A percentile compares a stretch with the other conserved stretches of the same genome.
These are phyloP conservation scores for Coriaria nepalensis DNA, from an alignment of 306 rosid genomes.

Conservation along the genomic window DNA sequence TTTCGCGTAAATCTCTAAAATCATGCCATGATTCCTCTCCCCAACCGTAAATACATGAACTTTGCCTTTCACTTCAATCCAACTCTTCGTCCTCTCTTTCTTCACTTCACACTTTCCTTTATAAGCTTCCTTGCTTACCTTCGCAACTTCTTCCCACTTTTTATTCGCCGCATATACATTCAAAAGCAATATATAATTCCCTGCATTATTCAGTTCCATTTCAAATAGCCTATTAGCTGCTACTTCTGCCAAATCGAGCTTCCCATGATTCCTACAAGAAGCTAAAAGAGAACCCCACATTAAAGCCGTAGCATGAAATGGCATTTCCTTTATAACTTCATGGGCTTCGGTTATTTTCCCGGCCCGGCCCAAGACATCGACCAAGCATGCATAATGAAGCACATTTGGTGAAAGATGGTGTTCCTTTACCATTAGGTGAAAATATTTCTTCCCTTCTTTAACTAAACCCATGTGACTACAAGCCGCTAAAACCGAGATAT, in stretches of 20 bases:
- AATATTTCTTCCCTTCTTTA: constrained; percentile 50
- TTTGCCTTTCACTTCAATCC: constrained; percentile 67
- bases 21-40: constrained; percentile 52
- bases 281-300: constrained; percentile 90
- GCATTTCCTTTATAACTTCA: constrained; percentile 42
- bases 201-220: constrained; percentile 75
- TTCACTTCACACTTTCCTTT: constrained; percentile 46
- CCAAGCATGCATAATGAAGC: constrained; percentile 64
- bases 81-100: constrained; percentile 73
- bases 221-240: constrained; percentile 63
- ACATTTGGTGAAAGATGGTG: constrained; percentile 53
- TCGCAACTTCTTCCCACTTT: constrained; percentile 77
- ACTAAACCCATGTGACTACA: constrained; percentile 80
- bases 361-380: constrained; percentile 67
- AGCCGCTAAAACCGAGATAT: constrained; percentile 45
- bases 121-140: constrained; percentile 61
- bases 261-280: constrained; percentile 52
- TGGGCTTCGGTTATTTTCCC: constrained; percentile 50
- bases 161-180: constrained; percentile 57
- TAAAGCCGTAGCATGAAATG: constrained; percentile 51
- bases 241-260: constrained; percentile 58
- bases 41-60: constrained; percentile 72
- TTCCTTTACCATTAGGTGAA: constrained; percentile 42
- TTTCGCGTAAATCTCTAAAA: constrained; percentile 33
- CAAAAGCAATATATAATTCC: constrained; percentile 67